Base-by-base conservation (phyloP, 164 flowering plant genomes). In the Tetrastigma voinierianum region DNA sequence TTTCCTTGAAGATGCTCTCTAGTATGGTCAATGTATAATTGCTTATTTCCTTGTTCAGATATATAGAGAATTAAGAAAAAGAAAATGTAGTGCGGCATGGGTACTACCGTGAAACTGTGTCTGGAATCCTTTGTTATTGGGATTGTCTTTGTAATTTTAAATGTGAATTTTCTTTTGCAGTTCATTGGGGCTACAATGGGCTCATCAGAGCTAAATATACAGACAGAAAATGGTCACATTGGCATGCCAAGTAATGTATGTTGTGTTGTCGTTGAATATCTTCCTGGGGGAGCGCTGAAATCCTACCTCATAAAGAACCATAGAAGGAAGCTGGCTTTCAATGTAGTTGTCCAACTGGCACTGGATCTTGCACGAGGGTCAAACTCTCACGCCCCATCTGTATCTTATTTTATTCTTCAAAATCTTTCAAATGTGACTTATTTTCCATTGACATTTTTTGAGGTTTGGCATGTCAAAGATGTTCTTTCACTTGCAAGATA, bases 341-440 rank as follows among this genome's bases (percentile, higher is more conserved):
- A 81, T 76, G 76, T 83, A 20, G 87, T 83, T n/a, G 65, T 73
- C 40, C 85, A 83, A 49, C 70, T 83, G 40, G 85, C 87, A 46
- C 72, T 81, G 7, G 87, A 83, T 74, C 85, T 83, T 23, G 83
- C 87, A 44, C 71, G 87, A 77, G 87, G 87, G 87, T 83, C 46
- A 62, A 48, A 7, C 40, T 65, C 62, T 46, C 47, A 14, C 43
- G 24, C 59, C 47, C 45, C 43, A 56, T 66, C 51, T 74, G 6
- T 48, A 44, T 54, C 47, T 23, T 40, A 4, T 61, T 20, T 61
- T 13, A 16, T 56, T 58, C 40, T 58, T 49, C 55, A 65, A 24
- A 24, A 40, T 47, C 55, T 58, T 14, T 56, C 10, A 56, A 64
- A 12, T 56, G 17, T 13, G 16, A 21, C 3, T 59, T 9, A 24